Evolutionary conservation across 2,329 filamentous ascomycete species (phyloP), one percentile per base, ranked within the genome.

Genomic region (Aspergillus caelatus): DNA sequence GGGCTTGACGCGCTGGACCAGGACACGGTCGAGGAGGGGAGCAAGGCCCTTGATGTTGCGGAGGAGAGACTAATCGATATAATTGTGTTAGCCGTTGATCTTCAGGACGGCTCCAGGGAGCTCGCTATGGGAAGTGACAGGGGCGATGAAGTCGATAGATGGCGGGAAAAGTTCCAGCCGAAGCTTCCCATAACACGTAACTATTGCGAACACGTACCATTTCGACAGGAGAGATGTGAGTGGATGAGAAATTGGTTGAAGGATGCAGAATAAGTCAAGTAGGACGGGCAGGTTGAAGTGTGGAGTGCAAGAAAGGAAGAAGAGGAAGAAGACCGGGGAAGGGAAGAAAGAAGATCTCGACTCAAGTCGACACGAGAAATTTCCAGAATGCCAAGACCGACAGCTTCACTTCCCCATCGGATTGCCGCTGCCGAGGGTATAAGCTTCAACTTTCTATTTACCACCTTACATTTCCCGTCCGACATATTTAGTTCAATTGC

Each of bases 1-100:
- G 76, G 94, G 92, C 86, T 98, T 98, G 84, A 97, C 84, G 82
- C 95, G 93, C 89, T 99, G 95, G 72, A 99, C 93, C 69, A 99
- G 91, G 73, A 99, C 93, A 75, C 95, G 94, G 89, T 99, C 95
- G 82, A 99, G 90, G 72, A 99, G 94, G 68, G 95, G 95, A 65
- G 90, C 91, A 75, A 99, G 94, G 76, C 90, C 89, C 84, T 94
- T 95, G 88, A 99, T 94, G 80, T 91, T 96, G 82, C 94, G 95
- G 84, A 98, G 88, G 70, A 94, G 87, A 75, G 76, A 77, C 74
- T 77, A 67, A 45, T 19, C 11, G 39, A 23, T 57, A 32, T 64
- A 36, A 61, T 61, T 57, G 48, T 59, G 23, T 57, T 60, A 61
- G 60, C 46, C n/a, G 59, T 39, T 50, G 43, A 26, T 26, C 2